Evolutionary conservation across 257 asterid species (phyloP).

Genomic region (Thymus mandschuricus): DNA sequence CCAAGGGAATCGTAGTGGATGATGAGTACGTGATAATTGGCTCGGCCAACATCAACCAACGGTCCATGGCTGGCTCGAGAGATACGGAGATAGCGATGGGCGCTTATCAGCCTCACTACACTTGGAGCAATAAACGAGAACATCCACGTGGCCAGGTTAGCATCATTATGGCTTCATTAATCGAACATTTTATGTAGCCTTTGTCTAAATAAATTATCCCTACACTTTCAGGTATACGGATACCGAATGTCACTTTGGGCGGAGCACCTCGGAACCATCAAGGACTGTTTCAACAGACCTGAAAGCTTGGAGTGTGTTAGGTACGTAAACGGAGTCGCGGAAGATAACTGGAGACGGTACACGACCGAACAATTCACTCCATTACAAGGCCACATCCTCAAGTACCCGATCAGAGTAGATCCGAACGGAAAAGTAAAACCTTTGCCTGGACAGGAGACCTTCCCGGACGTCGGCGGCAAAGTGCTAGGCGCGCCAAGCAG

Average conservation of each 20-base stretch:
- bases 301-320: slow-evolving; percentile 53
- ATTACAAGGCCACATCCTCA: slow-evolving; percentile 75
- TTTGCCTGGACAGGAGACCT: slow-evolving; percentile 61
- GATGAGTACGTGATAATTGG: slow-evolving; percentile 12
- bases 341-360: slow-evolving; percentile 70
- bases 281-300: slow-evolving; percentile 53
- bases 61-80: slow-evolving; percentile 16
- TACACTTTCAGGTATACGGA: slow-evolving; percentile 60
- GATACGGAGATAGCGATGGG: slow-evolving; percentile 15
- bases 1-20: slow-evolving; percentile 11
- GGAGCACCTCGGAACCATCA: slow-evolving; percentile 60
- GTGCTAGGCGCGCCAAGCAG: slow-evolving; percentile 61
- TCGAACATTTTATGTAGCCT: no score
- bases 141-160: slow-evolving; percentile 10
- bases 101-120: slow-evolving; percentile 9
- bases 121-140: neutral
- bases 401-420: slow-evolving; percentile 57
- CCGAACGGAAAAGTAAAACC: slow-evolving; percentile 58
- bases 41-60: slow-evolving; percentile 20
- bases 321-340: slow-evolving; percentile 57
- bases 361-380: slow-evolving; percentile 49
- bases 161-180: neutral
- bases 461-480: slow-evolving; percentile 83
- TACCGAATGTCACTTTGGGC: slow-evolving; percentile 90
- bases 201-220: neutral